These are phyloP conservation scores for Castanopsis chinensis DNA, from an alignment of 306 rosid genomes.

Conservation along the genomic window DNA sequence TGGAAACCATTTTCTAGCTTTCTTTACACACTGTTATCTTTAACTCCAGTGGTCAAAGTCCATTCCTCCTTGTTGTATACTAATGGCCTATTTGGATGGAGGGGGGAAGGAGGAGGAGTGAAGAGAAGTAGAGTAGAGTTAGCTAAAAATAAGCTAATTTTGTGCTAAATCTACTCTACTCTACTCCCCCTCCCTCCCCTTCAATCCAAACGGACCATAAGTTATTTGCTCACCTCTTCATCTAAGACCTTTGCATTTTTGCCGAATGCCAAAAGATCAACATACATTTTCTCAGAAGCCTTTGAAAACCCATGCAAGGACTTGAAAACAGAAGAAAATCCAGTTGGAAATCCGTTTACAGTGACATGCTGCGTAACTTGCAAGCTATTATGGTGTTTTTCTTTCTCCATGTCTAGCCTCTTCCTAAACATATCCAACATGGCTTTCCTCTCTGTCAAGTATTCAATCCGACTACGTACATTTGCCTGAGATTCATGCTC, in stretches of 20 bases:
- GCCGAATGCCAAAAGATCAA: conserved; percentile 49
- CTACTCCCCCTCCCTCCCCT: no score
- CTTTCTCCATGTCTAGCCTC: conserved; percentile 69
- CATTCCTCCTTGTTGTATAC: no score
- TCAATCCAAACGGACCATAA: no score
- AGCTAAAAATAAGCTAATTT: no score
- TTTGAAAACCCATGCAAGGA: conserved; percentile 67
- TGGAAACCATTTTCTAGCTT: no score
- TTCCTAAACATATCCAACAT: conserved; percentile 53
- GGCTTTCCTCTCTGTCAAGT: conserved; percentile 55
- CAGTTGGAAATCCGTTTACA: conserved; percentile 62
- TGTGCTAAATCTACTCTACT: no score
- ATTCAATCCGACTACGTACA: conserved; percentile 37
- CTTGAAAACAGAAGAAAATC: conserved; percentile 73
- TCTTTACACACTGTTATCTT: no score
- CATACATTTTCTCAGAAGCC: conserved; percentile 75
- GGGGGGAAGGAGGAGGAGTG: no score
- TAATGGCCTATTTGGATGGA: no score
- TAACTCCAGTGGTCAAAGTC: no score
- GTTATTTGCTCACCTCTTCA: no score
- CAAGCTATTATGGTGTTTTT: conserved; percentile 64
- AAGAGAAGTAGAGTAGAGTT: no score
- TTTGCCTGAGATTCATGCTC: conserved; percentile 44
- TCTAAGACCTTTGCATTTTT: conserved; percentile 39
- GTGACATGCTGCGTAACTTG: conserved; percentile 70